Evolutionary conservation across 2,329 filamentous ascomycete species (phyloP), one percentile per base, ranked within the genome.

Genomic region (Claviceps digitariae): DNA sequence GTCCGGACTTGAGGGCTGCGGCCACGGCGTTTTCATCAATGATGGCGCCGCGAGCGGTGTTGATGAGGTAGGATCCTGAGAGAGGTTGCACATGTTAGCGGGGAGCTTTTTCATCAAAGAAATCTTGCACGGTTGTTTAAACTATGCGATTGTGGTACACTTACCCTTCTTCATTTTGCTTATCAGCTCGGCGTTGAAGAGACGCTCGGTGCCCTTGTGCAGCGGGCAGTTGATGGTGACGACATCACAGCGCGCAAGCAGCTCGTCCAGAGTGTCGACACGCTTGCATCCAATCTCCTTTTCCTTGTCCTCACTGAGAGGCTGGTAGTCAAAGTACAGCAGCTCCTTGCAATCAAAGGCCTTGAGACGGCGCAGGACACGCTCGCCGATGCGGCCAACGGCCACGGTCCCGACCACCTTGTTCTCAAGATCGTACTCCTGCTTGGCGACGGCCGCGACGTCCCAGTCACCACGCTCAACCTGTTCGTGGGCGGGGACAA

Each of bases 201-300:
- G 74, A 62, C 91, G 91, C 58, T 83, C 81, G 38, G 93, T 98
- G 82, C 94, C 95, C 81, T 97, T 91, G 78, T 98, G 93, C 59
- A 98, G 82, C 52, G 93, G 93, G 81, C 90, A 96, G 84, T 98
- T 98, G 78, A 98, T 97, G 68, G 93, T 98, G 72, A 98, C 91
- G 57, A 97, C 81, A 63, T 97, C 93, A 71, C 91, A 97, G 78
- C 95, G 89, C 43, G 81, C 78, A 58, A 98, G 74, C 83, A 98
- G 85, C 72, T 97, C 91, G 79, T 96, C 90, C 65, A 98, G 83
- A 65, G 70, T 80, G 49, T 91, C 86, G 56, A 97, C 90, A 57
- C 93, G 83, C 65, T 89, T 82, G 81, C 85, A 90, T 70, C 91
- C 91, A 73, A 97, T 97, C 78, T 96, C 91, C 73, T 86, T 83